Evolutionary conservation across 148 eudicot species (phyloP).

Genomic region (Tetragonia tetragonoides): DNA sequence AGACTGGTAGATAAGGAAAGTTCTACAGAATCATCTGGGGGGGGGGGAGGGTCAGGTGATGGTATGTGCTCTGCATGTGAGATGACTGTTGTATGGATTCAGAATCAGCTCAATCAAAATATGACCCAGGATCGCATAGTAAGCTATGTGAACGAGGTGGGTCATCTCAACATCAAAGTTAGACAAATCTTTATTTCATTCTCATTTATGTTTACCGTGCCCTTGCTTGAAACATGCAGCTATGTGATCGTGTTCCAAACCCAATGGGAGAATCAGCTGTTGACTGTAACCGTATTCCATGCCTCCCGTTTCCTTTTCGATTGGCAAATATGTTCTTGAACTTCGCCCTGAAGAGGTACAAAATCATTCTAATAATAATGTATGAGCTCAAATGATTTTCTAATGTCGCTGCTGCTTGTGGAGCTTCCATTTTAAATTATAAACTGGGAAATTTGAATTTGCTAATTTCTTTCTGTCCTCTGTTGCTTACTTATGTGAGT

Average conservation of each 20-base stretch:
- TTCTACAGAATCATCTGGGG: conserved; percentile 38
- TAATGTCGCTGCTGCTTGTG: too few species aligned
- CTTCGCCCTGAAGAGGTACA: conserved; percentile 75
- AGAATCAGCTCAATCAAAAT: conserved; percentile 66
- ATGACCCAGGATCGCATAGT: conserved; percentile 66
- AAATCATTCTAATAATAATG: neutral
- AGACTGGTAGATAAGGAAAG: conserved; percentile 53
- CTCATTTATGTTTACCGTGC: conserved; percentile 11
- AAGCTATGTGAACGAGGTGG: conserved; percentile 64
- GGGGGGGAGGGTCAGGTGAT: conserved; percentile 38
- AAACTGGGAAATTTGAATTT: too few species aligned
- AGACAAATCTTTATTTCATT: neutral
- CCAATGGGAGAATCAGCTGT: conserved; percentile 75
- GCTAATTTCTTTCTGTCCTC: too few species aligned
- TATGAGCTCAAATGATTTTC: neutral
- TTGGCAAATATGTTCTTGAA: conserved; percentile 63
- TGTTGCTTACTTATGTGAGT: too few species aligned
- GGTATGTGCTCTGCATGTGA: conserved; percentile 81
- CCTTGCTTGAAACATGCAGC: conserved; percentile 36
- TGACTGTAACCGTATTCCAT: conserved; percentile 56
- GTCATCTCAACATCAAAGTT: neutral
- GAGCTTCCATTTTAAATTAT: neutral
- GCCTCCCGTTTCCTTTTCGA: conserved; percentile 81
- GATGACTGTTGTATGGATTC: conserved; percentile 94
- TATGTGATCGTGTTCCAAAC: conserved; percentile 75